phyloP scores from a whole-genome alignment of 2,329 filamentous ascomycete genomes.

The Zelopaecilomyces penicillatus region DNA sequence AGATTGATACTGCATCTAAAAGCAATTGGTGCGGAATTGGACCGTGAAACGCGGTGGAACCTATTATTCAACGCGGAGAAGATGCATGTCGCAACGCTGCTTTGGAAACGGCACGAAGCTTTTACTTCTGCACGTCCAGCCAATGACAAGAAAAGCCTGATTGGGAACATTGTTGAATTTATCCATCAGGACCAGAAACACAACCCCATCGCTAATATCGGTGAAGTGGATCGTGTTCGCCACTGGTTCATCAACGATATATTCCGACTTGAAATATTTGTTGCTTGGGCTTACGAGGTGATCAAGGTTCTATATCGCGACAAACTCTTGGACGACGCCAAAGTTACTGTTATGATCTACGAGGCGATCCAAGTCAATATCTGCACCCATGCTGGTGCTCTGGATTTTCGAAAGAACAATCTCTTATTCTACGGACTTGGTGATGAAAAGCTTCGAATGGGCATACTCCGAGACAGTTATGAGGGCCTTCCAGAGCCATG shows the following conservation, averaged over 20 bases:
- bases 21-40: constrained; percentile 56
- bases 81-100: constrained; percentile 65
- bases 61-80: constrained; percentile 88
- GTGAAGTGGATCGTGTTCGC: constrained; percentile 72
- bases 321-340: constrained; percentile 44
- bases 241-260: constrained; percentile 79
- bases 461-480: constrained; percentile 56
- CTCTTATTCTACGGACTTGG: constrained; percentile 64
- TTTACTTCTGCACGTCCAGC: constrained; percentile 52
- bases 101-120: constrained; percentile 76
- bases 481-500: constrained; percentile 70
- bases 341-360: constrained; percentile 47
- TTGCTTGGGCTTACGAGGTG: constrained; percentile 71
- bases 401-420: constrained; percentile 66
- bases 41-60: constrained; percentile 64
- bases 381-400: constrained; percentile 46
- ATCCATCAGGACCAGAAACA: constrained; percentile 72
- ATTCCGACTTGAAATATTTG: constrained; percentile 61
- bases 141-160: constrained; percentile 58
- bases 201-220: constrained; percentile 51
- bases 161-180: constrained; percentile 65
- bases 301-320: constrained; percentile 65
- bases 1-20: constrained; percentile 66
- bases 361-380: constrained; percentile 62
- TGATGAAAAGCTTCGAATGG: constrained; percentile 55